Percentiles rank a stretch among this genome's conserved stretches.
These are phyloP conservation scores for Salvia rosmarinus DNA, from an alignment of 257 asterid genomes.

Conservation along the genomic window DNA sequence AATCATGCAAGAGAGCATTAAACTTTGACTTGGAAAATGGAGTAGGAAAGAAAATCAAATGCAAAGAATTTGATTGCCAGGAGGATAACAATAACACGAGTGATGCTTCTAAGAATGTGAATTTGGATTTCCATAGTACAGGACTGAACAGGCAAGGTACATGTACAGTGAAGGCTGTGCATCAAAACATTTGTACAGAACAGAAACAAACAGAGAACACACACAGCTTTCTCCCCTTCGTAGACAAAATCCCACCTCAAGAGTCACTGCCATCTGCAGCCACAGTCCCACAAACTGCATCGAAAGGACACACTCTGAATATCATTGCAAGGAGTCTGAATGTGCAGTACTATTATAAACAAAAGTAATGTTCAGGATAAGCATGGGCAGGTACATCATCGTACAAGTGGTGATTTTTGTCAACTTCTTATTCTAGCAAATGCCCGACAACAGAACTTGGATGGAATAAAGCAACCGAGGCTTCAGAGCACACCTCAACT, in stretches of 20 bases:
- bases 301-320: constrained; percentile 56
- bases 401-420: constrained; percentile 37
- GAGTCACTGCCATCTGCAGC: constrained; percentile 32
- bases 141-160: constrained; percentile 33
- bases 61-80: constrained; percentile 33
- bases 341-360: constrained; percentile 38
- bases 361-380: constrained; percentile 37
- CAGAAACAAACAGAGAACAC: constrained; percentile 35
- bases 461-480: constrained; percentile 38
- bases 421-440: constrained; percentile 45
- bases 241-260: constrained; percentile 37
- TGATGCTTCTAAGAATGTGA: constrained; percentile 40
- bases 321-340: constrained; percentile 60
- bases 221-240: constrained; percentile 11
- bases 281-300: constrained; percentile 32
- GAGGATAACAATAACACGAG: constrained; percentile 37
- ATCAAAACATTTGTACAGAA: constrained; percentile 28
- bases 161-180: constrained; percentile 36
- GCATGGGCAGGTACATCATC: constrained; percentile 38
- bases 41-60: constrained; percentile 41
- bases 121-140: constrained; percentile 43
- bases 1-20: constrained; percentile 62
- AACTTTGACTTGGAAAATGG: constrained; percentile 53
- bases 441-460: constrained; percentile 33
- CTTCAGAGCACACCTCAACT: constrained; percentile 40